These are phyloP conservation scores for Stylonectria norvegica DNA, from an alignment of 2,329 filamentous ascomycete species.

Conservation along the genomic window DNA sequence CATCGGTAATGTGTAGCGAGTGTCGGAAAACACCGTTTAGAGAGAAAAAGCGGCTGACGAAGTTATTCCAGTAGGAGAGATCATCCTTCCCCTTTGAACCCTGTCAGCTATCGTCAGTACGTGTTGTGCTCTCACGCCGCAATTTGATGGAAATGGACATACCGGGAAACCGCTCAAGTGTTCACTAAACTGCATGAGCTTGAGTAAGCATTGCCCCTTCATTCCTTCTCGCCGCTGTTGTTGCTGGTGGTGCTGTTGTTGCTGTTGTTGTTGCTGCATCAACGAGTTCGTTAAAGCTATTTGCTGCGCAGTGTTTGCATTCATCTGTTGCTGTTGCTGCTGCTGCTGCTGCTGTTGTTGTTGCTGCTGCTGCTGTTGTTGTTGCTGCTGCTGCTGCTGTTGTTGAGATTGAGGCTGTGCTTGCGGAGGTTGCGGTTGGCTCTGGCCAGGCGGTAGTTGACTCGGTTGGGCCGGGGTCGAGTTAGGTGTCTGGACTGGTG, in stretches of 20 bases:
- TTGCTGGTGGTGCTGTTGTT: constrained; percentile 21
- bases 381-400: constrained; percentile 34
- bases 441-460: constrained; percentile 31
- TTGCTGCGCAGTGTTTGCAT: constrained; percentile 33
- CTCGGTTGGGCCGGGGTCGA: constrained; percentile 36
- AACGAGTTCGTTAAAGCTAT: constrained; percentile 30
- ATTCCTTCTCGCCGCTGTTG: constrained; percentile 50
- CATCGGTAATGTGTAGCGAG: constrained; percentile 56
- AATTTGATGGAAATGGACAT: constrained; percentile 20
- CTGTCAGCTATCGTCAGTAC: constrained; percentile 31
- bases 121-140: not conserved
- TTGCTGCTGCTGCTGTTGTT: constrained; percentile 32
- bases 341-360: constrained; percentile 33
- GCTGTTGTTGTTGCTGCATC: not conserved
- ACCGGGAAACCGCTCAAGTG: constrained; percentile 57
- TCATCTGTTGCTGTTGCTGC: constrained; percentile 29
- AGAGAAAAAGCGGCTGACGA: constrained; percentile 81
- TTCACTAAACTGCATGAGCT: constrained; percentile 61
- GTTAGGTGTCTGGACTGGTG: constrained; percentile 44
- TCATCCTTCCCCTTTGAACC: constrained; percentile 62
- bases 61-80: constrained; percentile 72
- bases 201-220: constrained; percentile 57
- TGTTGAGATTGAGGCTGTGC: constrained; percentile 36
- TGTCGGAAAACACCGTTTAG: constrained; percentile 73
- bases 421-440: constrained; percentile 29